Percentiles rank a stretch among this genome's conserved stretches.
phyloP scores from a whole-genome alignment of 169 alveolate genomes.

The Miamiensis avidus region DNA sequence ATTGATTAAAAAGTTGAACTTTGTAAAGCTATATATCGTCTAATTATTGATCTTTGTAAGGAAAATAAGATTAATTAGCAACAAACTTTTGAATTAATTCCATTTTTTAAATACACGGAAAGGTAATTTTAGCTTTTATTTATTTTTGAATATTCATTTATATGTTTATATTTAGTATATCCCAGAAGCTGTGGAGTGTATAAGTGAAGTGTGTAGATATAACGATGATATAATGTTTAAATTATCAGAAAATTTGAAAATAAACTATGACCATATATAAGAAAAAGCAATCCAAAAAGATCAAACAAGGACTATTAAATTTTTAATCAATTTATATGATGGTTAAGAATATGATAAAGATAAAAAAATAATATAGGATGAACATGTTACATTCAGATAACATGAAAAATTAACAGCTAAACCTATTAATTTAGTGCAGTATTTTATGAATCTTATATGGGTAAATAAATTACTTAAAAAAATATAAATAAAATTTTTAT shows the following conservation, averaged over 20 bases:
- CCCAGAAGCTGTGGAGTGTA: slow-evolving; percentile 8
- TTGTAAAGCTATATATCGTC: background rate
- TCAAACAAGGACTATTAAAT: slow-evolving; percentile 2
- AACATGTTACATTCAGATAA: background rate
- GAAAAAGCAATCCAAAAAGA: background rate
- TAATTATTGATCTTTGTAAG: background rate
- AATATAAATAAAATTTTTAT: too few species aligned
- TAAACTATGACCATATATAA: slow-evolving; percentile 7
- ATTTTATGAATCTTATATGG: slow-evolving; percentile 24
- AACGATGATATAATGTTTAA: background rate
- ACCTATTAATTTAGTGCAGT: slow-evolving; percentile 9
- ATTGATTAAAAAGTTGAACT: background rate
- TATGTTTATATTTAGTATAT: background rate
- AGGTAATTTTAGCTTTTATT: background rate
- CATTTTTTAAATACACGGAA: slow-evolving; percentile 17
- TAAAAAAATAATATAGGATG: background rate
- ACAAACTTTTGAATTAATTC: background rate
- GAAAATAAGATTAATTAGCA: background rate
- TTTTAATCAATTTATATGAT: slow-evolving; percentile 23
- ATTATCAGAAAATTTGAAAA: background rate
- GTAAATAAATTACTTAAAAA: background rate
- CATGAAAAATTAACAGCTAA: slow-evolving; percentile 22
- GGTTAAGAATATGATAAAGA: background rate
- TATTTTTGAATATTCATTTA: too few species aligned
- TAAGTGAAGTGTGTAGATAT: background rate